phyloP scores from a whole-genome alignment of 305 asterid species.

The Andrographis paniculata region DNA sequence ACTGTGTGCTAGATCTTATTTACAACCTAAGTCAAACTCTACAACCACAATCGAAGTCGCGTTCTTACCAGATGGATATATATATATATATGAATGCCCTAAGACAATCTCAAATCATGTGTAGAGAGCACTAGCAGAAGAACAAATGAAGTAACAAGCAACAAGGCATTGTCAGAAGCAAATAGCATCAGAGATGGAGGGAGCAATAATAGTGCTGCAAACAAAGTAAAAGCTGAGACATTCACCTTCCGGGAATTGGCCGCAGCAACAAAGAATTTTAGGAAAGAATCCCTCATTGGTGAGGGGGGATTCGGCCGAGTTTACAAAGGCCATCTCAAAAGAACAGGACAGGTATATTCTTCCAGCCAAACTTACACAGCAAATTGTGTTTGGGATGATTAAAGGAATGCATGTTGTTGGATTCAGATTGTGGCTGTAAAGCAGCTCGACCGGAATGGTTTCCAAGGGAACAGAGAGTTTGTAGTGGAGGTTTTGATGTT shows the following conservation, averaged over 20 bases:
- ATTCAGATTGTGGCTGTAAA: slow-evolving; percentile 32
- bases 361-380: too few relatives aligned
- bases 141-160: slow-evolving; percentile 10
- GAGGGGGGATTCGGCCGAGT: slow-evolving; percentile 42
- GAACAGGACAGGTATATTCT: slow-evolving; percentile 48
- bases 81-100: too few relatives aligned
- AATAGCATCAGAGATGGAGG: slow-evolving; percentile 16
- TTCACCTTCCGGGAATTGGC: slow-evolving; percentile 51
- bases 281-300: slow-evolving; percentile 21
- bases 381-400: not conserved
- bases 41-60: too few relatives aligned
- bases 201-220: slow-evolving; percentile 22
- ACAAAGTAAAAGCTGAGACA: slow-evolving; percentile 43
- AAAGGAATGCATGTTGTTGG: not conserved
- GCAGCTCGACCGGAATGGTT: slow-evolving; percentile 36
- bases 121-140: slow-evolving; percentile 19
- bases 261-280: slow-evolving; percentile 24
- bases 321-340: slow-evolving; percentile 43
- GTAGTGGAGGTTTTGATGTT: slow-evolving; percentile 38
- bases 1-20: too few relatives aligned
- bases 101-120: slow-evolving; percentile 1
- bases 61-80: too few relatives aligned
- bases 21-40: too few relatives aligned
- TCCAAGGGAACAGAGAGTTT: slow-evolving; percentile 38
- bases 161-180: slow-evolving; percentile 9